Base-by-base conservation (phyloP, 352 stramenopile genomes). In the Pythium rishiriense region DNA sequence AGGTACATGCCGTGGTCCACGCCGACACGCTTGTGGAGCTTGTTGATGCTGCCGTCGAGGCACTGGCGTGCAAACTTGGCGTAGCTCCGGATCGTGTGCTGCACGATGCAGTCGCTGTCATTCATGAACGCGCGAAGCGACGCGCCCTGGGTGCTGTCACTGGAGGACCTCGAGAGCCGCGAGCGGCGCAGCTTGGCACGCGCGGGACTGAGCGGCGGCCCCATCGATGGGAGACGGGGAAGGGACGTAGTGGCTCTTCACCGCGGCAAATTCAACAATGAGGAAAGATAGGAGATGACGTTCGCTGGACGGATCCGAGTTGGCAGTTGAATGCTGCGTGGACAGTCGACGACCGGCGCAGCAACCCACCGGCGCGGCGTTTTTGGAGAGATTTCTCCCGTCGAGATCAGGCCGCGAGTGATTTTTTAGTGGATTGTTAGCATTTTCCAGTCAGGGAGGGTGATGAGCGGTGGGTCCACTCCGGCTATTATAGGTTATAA, bases 71-170 rank as follows among this genome's bases (percentile, higher is more conserved):
- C 66, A 37, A 86, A 87, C 43, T 79, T 68, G 22, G 73, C 58
- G 64, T 85, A 87, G 21, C 78, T 75, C 26, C 74, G 57, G 58
- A 81, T 74, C 2, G 81, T 85, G 62, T 78, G 80, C 43, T 72
- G 57, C 37, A 90, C 69, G 65, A 90, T 84, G 19, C 49, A 64
- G 69, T 90, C 79, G 65, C 76, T 85, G 9, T 76, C 70, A 52
- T 29, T 60, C 29, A 70, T 64, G 47, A 86, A 90, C 55, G 73
- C 75, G 4, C 31, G 58, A 45, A 90, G 42, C 29, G 54, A 64
- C 6, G 42, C 66, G 21, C 33, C 31, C 29, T 60, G 28, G 14
- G 62, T 42, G 10, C 33, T 42, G 15, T 58, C 45, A 33, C 42
- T 63, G 9, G 55, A 59, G 57, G n/a, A 12, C 29, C 50, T 45